Evolutionary conservation across 768 basidiomycete species (phyloP), one percentile per base, ranked within the genome.

Genomic region (Lentinula sp.): DNA sequence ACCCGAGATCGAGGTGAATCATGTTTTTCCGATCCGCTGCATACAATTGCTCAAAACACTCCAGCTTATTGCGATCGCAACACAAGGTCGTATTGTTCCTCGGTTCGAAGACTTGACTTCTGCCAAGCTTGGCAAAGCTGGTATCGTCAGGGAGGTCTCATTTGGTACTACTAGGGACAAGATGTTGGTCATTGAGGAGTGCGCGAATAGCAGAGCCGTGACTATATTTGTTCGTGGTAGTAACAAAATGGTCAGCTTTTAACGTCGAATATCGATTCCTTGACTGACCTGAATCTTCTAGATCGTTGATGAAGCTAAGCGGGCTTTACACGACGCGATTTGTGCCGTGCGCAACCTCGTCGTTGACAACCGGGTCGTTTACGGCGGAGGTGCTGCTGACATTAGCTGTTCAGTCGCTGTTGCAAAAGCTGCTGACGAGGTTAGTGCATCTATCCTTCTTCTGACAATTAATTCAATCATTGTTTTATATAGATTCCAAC

Each of bases 291-390:
- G 45, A 13, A 28, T 35, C 8, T 55, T 43, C 20, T 52, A 99
- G 96, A 98, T 99, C 68, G 94, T 99, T 62, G 97, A 99, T 69
- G 97, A 99, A 74, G 96, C 95, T 61, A 98, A 98, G 72, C 91
- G 97, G 35, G 94, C 97, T 4, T 80, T 99, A 37, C 97, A 99
- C 72, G 97, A 99, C 73, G 95, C 97, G 15, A 87, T 98, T 66
- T 99, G 97, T 67, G 96, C 90, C 35, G 96, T 98, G 51, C 90
- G 97, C 61, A 98, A 98, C 70, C 81, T 99, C 54, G 86, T 98
- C 46, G 86, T 90, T 36, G 95, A 99, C 72, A 93, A 96, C 75
- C 87, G 96, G 41, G 94, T 99, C 51, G 97, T 99, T 0, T 99
- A 98, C 69, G 97, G 97, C 64, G 97, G 97, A 58, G 97, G 97